Conservation (phyloP, 352 stramenopile species). For the Phytophthora chlamydospora region DNA sequence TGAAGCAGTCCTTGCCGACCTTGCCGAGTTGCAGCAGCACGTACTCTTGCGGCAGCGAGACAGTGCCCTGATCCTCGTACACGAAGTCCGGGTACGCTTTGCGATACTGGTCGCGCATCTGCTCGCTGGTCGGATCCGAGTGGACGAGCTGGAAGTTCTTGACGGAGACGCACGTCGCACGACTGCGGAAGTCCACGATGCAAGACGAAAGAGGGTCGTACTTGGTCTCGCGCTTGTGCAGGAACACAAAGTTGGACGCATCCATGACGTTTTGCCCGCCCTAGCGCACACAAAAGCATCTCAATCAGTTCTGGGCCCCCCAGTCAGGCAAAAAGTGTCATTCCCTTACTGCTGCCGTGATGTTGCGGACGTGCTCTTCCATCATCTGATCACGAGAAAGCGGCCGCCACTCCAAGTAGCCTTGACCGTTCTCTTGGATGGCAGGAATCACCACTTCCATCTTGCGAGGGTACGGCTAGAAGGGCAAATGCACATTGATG, state of each 20-base stretch:
- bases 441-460: constrained; percentile 86
- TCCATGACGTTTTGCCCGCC: constrained; percentile 85
- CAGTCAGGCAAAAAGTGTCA: not conserved
- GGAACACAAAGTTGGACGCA: constrained; percentile 76
- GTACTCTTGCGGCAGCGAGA: constrained; percentile 80
- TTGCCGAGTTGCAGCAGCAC: constrained; percentile 87
- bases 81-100: constrained; percentile 75
- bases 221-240: constrained; percentile 89
- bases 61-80: constrained; percentile 86
- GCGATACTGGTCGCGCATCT: constrained; percentile 73
- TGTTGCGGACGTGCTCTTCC: constrained; percentile 72
- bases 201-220: constrained; percentile 93
- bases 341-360: constrained; percentile 57
- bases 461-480: constrained; percentile 70
- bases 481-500: not conserved
- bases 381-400: constrained; percentile 82
- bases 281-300: constrained; percentile 25
- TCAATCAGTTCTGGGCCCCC: constrained; percentile 2
- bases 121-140: constrained; percentile 73
- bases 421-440: constrained; percentile 64
- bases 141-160: constrained; percentile 95
- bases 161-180: constrained; percentile 89
- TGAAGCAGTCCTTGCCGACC: constrained; percentile 94
- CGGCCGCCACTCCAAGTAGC: constrained; percentile 75
- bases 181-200: constrained; percentile 92